Evolutionary conservation across 257 asterid species (phyloP), one percentile per base, ranked within the genome.

Genomic region (Osmanthus fragrans): DNA sequence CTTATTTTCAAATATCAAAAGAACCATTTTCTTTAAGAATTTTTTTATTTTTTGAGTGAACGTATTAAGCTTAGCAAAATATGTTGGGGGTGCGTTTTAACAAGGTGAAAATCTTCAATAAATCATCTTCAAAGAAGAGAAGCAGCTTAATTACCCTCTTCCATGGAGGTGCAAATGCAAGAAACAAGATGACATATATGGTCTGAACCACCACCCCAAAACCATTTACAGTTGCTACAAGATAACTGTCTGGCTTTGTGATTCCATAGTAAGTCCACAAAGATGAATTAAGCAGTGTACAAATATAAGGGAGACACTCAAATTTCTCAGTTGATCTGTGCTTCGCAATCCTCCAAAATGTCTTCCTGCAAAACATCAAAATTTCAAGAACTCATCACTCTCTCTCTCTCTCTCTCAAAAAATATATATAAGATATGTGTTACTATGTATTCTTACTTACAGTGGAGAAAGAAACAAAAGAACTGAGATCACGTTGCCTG

Each of bases 401-500:
- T 47, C 58, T 47, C 58, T 47, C 58, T 77, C n/a, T 73, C 29
- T 25, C n/a, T 25, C 27, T 25, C 0, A 25, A 25, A 0, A 25
- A 0, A 30, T 1, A 30, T 30, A 30, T 30, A 30, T 18, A 15
- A 42, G 18, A 11, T 64, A 10, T 7, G 0, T 10, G 1, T 71
- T 29, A 30, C 0, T 2, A 60, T 21, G 4, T 58, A 58, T 21
- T 18, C 4, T 12, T 6, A 34, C 96, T 81, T 85, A 91, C 97
- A 72, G 90, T 4, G 95, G 97, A 74, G 97, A 81, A 70, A 92
- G 91, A 69, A 92, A 90, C 93, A 92, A 81, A 8, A 92, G 86
- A 77, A 90, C 86, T 29, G 95, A 90, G 84, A 91, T 88, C 70
- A 88, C 29, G 54, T 91, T 91, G 75, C 97, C 97, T 91, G 93